phyloP scores from a whole-genome alignment of 805 yeast genomes.

The Starmera quercuum region DNA sequence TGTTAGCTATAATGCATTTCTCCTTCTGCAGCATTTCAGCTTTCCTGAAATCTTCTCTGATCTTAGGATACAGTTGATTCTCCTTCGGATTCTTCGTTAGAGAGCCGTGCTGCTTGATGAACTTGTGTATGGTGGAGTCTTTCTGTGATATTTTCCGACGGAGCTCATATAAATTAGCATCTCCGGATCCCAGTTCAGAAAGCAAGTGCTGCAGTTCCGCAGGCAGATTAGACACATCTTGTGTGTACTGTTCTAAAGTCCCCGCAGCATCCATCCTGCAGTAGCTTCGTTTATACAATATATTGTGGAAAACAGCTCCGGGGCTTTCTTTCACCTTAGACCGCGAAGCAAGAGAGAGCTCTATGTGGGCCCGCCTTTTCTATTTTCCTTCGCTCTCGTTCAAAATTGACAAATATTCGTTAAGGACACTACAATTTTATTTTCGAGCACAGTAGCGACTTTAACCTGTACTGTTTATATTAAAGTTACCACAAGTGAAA shows the following conservation, averaged over 20 bases:
- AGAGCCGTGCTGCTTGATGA: conserved; percentile 77
- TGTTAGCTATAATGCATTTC: conserved; percentile 72
- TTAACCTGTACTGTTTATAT: too few species aligned
- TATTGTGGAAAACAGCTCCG: too few species aligned
- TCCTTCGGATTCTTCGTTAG: conserved; percentile 78
- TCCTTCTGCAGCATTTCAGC: conserved; percentile 64
- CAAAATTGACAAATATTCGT: too few species aligned
- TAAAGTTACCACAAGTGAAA: too few species aligned
- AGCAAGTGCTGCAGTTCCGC: conserved; percentile 76
- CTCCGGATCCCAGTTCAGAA: conserved; percentile 71
- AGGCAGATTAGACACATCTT: conserved; percentile 75
- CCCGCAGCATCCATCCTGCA: conserved; percentile 88
- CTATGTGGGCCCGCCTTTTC: too few species aligned
- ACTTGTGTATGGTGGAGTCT: conserved; percentile 78
- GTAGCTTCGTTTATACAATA: too few species aligned
- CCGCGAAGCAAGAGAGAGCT: too few species aligned
- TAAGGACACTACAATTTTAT: too few species aligned
- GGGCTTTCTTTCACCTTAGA: too few species aligned
- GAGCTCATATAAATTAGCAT: conserved; percentile 55
- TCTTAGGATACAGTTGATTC: conserved; percentile 51
- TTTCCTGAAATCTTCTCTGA: conserved; percentile 57
- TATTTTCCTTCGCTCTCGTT: too few species aligned
- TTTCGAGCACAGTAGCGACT: too few species aligned
- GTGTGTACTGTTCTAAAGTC: conserved; percentile 62
- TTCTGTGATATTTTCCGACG: conserved; percentile 59